These are phyloP conservation scores for Aspergillus avenaceus DNA, from an alignment of 495 filamentous ascomycete genomes.

Conservation along the genomic window DNA sequence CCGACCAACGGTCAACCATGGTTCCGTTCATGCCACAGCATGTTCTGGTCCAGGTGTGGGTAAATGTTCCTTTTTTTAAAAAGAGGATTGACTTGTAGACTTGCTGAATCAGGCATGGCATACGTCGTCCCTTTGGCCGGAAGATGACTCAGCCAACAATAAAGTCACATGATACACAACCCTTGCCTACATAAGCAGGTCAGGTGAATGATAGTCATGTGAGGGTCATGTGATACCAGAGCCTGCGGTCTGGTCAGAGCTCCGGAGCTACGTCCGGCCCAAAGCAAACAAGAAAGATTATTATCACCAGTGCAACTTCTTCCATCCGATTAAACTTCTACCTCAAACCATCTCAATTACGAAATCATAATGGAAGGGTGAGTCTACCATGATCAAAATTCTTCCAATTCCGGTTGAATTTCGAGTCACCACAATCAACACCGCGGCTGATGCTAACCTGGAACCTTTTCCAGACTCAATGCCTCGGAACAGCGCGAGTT, in stretches of 20 bases:
- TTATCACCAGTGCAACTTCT: constrained; percentile 5
- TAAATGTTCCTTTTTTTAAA: not conserved
- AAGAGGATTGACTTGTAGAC: not conserved
- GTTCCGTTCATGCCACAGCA: not conserved
- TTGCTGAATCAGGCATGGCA: not conserved
- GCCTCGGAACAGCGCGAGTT: constrained; percentile 86
- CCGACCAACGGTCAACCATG: not conserved
- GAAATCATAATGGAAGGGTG: constrained; percentile 43
- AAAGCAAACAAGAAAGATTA: not conserved
- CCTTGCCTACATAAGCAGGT: not conserved
- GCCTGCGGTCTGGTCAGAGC: constrained; percentile 31
- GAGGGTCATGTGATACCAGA: constrained; percentile 17
- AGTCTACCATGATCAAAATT: constrained; percentile 5
- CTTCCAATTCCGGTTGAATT: not conserved
- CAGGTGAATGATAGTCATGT: constrained; percentile 15
- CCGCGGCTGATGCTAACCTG: constrained; percentile 8
- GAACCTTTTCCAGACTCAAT: constrained; percentile 58
- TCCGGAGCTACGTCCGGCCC: constrained; percentile 16
- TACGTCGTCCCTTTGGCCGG: not conserved
- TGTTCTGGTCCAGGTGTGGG: not conserved
- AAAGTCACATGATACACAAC: constrained; percentile 8
- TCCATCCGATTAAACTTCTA: not conserved
- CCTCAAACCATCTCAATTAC: not conserved
- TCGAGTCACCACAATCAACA: not conserved
- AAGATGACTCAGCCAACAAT: not conserved